Percentiles rank a stretch among this genome's conserved stretches.
These are phyloP conservation scores for Penicillium sp. DNA, from an alignment of 2,329 filamentous ascomycete species.

Conservation along the genomic window DNA sequence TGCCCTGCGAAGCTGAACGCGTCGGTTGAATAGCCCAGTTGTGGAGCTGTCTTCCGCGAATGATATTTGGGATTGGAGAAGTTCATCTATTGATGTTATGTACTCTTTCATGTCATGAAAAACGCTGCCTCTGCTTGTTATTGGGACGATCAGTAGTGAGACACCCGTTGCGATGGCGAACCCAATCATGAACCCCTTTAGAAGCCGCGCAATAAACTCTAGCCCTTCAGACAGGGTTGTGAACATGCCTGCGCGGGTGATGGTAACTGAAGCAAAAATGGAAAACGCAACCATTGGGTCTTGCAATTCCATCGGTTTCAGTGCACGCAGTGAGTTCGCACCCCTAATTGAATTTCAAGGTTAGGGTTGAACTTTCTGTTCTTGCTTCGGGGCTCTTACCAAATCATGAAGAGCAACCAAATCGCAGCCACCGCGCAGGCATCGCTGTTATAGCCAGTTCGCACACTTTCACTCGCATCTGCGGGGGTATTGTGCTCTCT, in stretches of 20 bases:
- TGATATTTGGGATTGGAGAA: slow-evolving; percentile 59
- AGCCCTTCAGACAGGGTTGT: slow-evolving; percentile 28
- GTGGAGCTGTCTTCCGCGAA: slow-evolving; percentile 52
- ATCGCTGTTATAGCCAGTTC: slow-evolving; percentile 62
- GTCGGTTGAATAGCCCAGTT: slow-evolving; percentile 8
- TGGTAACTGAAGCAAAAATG: slow-evolving; percentile 66
- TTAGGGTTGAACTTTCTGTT: not conserved
- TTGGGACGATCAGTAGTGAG: slow-evolving; percentile 64
- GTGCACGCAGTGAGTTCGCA: slow-evolving; percentile 64
- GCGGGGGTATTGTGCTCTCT: slow-evolving; percentile 56
- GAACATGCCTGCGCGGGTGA: slow-evolving; percentile 55
- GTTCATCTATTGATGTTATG: slow-evolving; percentile 55
- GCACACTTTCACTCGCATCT: slow-evolving; percentile 28
- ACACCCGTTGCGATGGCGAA: slow-evolving; percentile 64
- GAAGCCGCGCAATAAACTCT: slow-evolving; percentile 48
- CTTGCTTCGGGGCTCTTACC: slow-evolving; percentile 30
- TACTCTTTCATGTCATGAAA: slow-evolving; percentile 57
- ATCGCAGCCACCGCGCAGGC: slow-evolving; percentile 67
- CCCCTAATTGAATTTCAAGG: slow-evolving; percentile 32
- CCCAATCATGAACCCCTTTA: slow-evolving; percentile 65
- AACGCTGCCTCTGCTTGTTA: slow-evolving; percentile 64
- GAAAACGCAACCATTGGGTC: slow-evolving; percentile 67
- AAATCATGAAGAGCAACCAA: slow-evolving; percentile 71
- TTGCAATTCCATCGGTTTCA: slow-evolving; percentile 60
- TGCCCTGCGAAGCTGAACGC: slow-evolving; percentile 17